phyloP scores from a whole-genome alignment of 371 early-diverging fungal genomes.

The Choanephora cucurbitarum region DNA sequence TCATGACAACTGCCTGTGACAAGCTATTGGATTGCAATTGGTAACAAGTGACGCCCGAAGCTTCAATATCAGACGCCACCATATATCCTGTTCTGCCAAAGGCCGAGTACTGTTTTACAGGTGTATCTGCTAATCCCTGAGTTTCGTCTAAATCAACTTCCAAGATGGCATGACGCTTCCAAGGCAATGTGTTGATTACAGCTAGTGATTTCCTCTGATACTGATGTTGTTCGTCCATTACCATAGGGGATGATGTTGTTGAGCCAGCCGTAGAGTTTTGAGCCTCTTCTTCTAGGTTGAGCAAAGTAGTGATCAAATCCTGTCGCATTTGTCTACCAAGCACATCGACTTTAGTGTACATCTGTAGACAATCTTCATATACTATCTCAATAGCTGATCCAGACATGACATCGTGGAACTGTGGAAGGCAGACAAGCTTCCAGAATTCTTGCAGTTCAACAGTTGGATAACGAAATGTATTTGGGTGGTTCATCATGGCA shows the following conservation, averaged over 20 bases:
- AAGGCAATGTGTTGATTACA: constrained; percentile 80
- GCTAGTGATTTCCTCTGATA: constrained; percentile 44
- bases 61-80: constrained; percentile 24
- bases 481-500: constrained; percentile 29
- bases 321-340: constrained; percentile 41
- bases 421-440: constrained; percentile 63
- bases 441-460: constrained; percentile 75
- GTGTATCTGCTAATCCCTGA: constrained; percentile 29
- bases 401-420: constrained; percentile 94
- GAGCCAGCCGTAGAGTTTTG: not conserved
- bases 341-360: constrained; percentile 45
- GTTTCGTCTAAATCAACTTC: constrained; percentile 60
- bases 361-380: constrained; percentile 73
- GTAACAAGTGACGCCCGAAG: constrained; percentile 15
- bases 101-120: constrained; percentile 53
- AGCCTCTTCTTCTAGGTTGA: constrained; percentile 14
- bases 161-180: constrained; percentile 75
- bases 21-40: not conserved
- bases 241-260: not conserved
- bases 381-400: constrained; percentile 89
- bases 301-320: constrained; percentile 28
- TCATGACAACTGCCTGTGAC: constrained; percentile 32
- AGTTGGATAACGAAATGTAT: constrained; percentile 61
- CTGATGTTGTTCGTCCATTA: not conserved
- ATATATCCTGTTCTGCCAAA: constrained; percentile 56